Percentiles rank a stretch among this genome's conserved stretches.
Evolutionary conservation across 306 rosid species (phyloP).

Genomic region (Casuarina cunninghamiana): DNA sequence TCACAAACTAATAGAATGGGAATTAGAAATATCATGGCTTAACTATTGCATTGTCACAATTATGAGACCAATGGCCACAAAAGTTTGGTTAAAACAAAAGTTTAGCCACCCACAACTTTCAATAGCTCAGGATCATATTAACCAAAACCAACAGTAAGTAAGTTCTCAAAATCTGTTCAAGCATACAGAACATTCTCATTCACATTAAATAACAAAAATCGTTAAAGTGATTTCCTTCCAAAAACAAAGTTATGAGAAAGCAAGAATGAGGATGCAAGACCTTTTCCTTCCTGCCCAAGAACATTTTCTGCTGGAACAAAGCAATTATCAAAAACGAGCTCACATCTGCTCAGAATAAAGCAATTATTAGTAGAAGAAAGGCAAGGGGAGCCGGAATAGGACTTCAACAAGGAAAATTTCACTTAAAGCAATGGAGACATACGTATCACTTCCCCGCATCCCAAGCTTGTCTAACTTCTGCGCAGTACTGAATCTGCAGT

Average conservation of each 20-base stretch:
- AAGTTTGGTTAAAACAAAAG: neutral
- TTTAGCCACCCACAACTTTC: neutral
- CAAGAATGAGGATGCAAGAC: slow-evolving; percentile 35
- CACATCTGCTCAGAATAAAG: slow-evolving; percentile 69
- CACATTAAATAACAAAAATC: neutral
- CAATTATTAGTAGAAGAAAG: slow-evolving; percentile 38
- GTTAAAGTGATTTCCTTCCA: slow-evolving; percentile 17
- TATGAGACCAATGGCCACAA: neutral
- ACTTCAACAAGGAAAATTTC: slow-evolving; percentile 18
- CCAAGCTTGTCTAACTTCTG: slow-evolving; percentile 97
- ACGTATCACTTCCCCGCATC: slow-evolving; percentile 99
- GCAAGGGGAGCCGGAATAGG: slow-evolving; percentile 6
- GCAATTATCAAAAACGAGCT: slow-evolving; percentile 97
- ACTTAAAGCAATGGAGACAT: slow-evolving; percentile 39
- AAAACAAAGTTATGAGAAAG: slow-evolving; percentile 17
- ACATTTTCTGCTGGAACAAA: slow-evolving; percentile 92
- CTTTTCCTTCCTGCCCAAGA: slow-evolving; percentile 95
- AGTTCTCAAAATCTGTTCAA: neutral
- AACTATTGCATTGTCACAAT: neutral
- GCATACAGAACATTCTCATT: neutral
- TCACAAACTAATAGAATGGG: neutral
- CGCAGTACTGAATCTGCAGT: slow-evolving; percentile 87
- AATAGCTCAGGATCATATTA: neutral
- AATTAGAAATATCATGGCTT: neutral
- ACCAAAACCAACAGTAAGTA: neutral